A percentile compares a stretch with the other conserved stretches of the same genome.
Conservation (phyloP, 805 yeast species). For the Myxozyma monticola region DNA sequence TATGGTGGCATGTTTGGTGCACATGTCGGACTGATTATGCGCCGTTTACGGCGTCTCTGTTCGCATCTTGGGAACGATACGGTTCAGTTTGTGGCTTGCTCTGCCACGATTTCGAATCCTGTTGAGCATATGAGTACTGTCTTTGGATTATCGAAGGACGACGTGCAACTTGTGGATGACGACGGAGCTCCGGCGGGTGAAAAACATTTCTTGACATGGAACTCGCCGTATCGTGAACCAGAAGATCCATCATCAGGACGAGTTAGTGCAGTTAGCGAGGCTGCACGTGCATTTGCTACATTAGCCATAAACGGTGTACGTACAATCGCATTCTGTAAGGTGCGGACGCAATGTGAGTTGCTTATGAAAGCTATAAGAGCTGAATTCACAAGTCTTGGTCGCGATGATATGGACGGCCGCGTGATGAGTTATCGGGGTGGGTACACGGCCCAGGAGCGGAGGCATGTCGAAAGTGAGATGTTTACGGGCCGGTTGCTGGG, state of each 20-base stretch:
- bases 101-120: slow-evolving; percentile 87
- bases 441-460: slow-evolving; percentile 78
- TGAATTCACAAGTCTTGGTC: slow-evolving; percentile 46
- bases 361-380: slow-evolving; percentile 78
- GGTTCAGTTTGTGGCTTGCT: slow-evolving; percentile 78
- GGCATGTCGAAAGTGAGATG: slow-evolving; percentile 87
- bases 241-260: slow-evolving; percentile 60
- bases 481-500: slow-evolving; percentile 82
- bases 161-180: slow-evolving; percentile 57
- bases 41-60: slow-evolving; percentile 72
- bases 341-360: slow-evolving; percentile 81
- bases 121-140: slow-evolving; percentile 66
- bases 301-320: slow-evolving; percentile 65
- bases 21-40: slow-evolving; percentile 81
- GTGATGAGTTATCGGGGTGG: slow-evolving; percentile 97
- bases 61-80: slow-evolving; percentile 51
- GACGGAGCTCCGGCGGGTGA: slow-evolving; percentile 91
- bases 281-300: slow-evolving; percentile 70
- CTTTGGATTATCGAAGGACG: slow-evolving; percentile 58
- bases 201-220: slow-evolving; percentile 77
- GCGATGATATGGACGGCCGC: slow-evolving; percentile 51
- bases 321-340: slow-evolving; percentile 87
- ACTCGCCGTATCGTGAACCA: slow-evolving; percentile 70
- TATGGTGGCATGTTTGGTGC: slow-evolving; percentile 92
- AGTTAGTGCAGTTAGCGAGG: slow-evolving; percentile 69